phyloP scores from a whole-genome alignment of 805 yeast species.

The Myxozyma sirexii region DNA sequence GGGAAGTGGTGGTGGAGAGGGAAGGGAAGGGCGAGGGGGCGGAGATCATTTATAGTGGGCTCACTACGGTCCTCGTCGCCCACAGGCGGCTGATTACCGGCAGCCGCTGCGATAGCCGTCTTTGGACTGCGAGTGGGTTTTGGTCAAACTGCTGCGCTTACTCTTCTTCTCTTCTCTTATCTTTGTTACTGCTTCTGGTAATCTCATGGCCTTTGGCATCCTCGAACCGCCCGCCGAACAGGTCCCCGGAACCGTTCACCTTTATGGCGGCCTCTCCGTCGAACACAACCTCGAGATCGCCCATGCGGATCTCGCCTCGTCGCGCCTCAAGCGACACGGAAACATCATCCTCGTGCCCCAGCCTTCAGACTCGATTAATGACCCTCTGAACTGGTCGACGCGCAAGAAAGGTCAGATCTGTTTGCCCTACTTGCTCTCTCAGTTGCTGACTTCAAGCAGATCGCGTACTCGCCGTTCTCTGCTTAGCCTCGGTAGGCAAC shows the following conservation, averaged over 20 bases:
- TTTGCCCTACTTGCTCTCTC: not conserved
- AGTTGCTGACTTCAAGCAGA: too few species aligned
- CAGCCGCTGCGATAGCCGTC: too few species aligned
- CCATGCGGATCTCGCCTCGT: not conserved
- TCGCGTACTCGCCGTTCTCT: conserved; percentile 22
- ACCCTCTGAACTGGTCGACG: conserved; percentile 66
- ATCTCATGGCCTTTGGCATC: conserved; percentile 27
- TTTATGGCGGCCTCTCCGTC: conserved; percentile 11
- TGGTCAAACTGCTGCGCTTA: too few species aligned
- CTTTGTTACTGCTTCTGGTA: too few species aligned
- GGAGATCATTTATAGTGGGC: not conserved
- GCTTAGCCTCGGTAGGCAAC: conserved; percentile 18
- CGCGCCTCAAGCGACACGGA: conserved; percentile 46
- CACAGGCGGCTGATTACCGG: too few species aligned
- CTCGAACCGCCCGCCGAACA: conserved; percentile 22
- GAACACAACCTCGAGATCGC: conserved; percentile 7
- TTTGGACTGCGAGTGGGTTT: too few species aligned
- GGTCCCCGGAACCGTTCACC: conserved; percentile 31
- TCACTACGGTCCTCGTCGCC: too few species aligned
- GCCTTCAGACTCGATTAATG: conserved; percentile 70
- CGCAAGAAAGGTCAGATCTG: conserved; percentile 18
- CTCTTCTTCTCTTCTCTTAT: too few species aligned
- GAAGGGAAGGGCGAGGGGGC: not conserved
- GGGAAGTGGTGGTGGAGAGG: not conserved
- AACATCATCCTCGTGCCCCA: conserved; percentile 61